Conservation (phyloP, 495 filamentous ascomycete species). For the Podospora comata region DNA sequence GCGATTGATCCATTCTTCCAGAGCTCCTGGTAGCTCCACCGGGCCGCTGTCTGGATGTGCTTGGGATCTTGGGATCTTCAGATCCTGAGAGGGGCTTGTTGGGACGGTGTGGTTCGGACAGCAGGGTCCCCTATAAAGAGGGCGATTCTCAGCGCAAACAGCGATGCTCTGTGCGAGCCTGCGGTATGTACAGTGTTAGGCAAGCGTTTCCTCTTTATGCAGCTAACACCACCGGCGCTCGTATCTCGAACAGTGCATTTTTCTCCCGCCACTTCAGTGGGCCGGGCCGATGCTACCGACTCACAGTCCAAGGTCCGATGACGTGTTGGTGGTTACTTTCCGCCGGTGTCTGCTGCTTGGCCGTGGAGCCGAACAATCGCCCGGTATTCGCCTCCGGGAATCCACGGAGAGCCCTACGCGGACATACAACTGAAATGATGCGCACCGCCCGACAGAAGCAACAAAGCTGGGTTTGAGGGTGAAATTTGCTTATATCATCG, state of each 20-base stretch:
- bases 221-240: not conserved
- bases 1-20: not conserved
- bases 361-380: conserved; percentile 2
- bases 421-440: not conserved
- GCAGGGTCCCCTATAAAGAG: not conserved
- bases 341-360: not conserved
- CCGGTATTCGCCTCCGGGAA: not conserved
- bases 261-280: conserved; percentile 7
- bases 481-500: not conserved
- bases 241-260: not conserved
- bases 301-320: not conserved
- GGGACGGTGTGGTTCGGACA: not conserved
- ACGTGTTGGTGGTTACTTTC: conserved; percentile 1
- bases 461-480: too few relatives aligned
- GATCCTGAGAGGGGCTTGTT: not conserved
- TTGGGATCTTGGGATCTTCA: not conserved
- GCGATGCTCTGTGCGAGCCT: not conserved
- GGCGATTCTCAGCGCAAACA: not conserved
- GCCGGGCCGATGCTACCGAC: conserved; percentile 1
- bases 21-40: not conserved
- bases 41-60: not conserved
- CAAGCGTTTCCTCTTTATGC: not conserved
- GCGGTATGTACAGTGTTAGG: not conserved
- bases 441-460: not conserved
- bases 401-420: not conserved